Evolutionary conservation across 1,284 basidiomycete genomes (phyloP).

Genomic region (Cronartium quercuum): DNA sequence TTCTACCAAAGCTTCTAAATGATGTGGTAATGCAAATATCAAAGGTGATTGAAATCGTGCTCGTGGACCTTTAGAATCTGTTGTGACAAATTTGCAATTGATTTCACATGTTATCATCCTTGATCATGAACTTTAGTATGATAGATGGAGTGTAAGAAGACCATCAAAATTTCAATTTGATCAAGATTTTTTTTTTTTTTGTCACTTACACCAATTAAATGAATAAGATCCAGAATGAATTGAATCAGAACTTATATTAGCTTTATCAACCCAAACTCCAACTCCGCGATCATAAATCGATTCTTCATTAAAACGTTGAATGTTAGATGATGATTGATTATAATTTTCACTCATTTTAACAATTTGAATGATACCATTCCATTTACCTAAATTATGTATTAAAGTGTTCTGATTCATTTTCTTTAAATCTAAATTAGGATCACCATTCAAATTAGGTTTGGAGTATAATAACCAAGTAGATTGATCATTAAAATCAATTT

Average conservation of each 20-base stretch:
- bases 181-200: too few relatives aligned
- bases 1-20: conserved; percentile 17
- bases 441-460: not conserved
- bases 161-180: not conserved
- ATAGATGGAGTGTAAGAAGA: not conserved
- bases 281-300: conserved; percentile 26
- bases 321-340: conserved; percentile 9
- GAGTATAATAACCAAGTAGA: conserved; percentile 36
- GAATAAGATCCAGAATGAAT: conserved; percentile 25
- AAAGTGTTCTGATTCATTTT: conserved; percentile 13
- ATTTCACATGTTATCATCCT: not conserved
- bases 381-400: not conserved
- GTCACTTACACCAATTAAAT: conserved; percentile 35
- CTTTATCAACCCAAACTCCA: conserved; percentile 24
- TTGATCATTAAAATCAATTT: conserved; percentile 20
- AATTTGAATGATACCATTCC: conserved; percentile 36
- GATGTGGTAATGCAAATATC: conserved; percentile 38
- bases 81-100: not conserved
- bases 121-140: not conserved
- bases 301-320: conserved; percentile 23
- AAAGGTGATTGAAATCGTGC: not conserved
- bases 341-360: conserved; percentile 37
- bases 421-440: conserved; percentile 12
- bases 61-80: conserved; percentile 28
- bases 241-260: conserved; percentile 18